These are phyloP conservation scores for Takakia lepidozioides DNA, from an alignment of 225 moss, liverwort and hornwort genomes.

Conservation along the genomic window DNA sequence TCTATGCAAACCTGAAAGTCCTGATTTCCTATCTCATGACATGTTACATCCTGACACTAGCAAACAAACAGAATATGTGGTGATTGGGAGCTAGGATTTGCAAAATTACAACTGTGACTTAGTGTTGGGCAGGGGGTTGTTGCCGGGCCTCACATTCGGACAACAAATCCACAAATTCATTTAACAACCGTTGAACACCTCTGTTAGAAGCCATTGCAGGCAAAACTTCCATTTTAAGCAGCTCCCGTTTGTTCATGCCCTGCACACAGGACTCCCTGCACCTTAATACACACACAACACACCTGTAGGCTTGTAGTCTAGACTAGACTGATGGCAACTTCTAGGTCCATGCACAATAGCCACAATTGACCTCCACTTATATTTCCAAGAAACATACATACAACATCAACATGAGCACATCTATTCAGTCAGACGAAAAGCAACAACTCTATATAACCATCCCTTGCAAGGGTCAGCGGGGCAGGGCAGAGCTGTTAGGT, in stretches of 20 bases:
- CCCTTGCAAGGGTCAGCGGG: too few species aligned
- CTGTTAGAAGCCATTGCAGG: slow-evolving; percentile 97
- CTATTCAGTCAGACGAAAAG: too few species aligned
- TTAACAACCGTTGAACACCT: slow-evolving; percentile 80
- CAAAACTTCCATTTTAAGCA: slow-evolving; percentile 77
- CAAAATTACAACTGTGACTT: slow-evolving; percentile 53
- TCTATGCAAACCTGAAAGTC: too few species aligned
- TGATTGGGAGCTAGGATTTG: slow-evolving; percentile 28
- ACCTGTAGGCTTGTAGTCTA: neutral
- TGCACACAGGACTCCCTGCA: too few species aligned
- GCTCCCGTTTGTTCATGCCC: slow-evolving; percentile 76
- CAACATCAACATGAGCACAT: too few species aligned
- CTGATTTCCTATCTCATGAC: slow-evolving; percentile 22
- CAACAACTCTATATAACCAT: too few species aligned
- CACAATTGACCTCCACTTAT: too few species aligned
- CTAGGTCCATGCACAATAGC: too few species aligned
- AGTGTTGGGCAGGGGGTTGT: slow-evolving; percentile 20
- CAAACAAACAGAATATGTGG: slow-evolving; percentile 34
- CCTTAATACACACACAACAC: neutral
- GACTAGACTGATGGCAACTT: too few species aligned
- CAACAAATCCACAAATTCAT: slow-evolving; percentile 83
- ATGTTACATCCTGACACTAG: slow-evolving; percentile 45
- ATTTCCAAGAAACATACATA: too few species aligned
- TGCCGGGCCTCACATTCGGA: slow-evolving; percentile 65
- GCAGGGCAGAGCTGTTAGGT: neutral